phyloP scores from a whole-genome alignment of 129 eudicot genomes.

The Escallonia rubra region DNA sequence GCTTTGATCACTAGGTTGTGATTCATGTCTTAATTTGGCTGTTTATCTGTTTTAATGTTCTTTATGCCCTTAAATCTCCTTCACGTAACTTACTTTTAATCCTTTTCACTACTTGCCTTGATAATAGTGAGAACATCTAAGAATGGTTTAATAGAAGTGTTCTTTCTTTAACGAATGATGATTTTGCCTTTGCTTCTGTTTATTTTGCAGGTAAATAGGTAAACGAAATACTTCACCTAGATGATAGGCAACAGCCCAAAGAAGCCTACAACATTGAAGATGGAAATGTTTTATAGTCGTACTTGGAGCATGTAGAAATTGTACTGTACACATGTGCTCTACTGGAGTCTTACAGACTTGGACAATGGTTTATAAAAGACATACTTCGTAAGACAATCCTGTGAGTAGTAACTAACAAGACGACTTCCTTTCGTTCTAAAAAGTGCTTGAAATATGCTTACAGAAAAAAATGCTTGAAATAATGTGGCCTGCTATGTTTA shows the following conservation, averaged over 20 bases:
- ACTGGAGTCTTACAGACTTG: too few relatives aligned
- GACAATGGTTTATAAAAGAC: too few relatives aligned
- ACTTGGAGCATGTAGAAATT: not conserved
- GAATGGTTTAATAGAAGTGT: not conserved
- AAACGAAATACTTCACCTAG: not conserved
- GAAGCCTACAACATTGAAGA: not conserved
- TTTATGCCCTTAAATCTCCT: not conserved
- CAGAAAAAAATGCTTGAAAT: too few relatives aligned
- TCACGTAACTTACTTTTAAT: not conserved
- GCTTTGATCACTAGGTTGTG: too few relatives aligned
- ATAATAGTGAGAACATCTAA: not conserved
- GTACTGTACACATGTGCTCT: not conserved
- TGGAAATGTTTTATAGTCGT: not conserved
- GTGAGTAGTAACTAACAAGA: not conserved
- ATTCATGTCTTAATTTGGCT: too few relatives aligned
- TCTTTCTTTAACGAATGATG: not conserved
- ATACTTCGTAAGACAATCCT: not conserved
- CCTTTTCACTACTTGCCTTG: too few relatives aligned
- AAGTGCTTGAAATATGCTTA: too few relatives aligned
- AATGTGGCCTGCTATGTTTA: too few relatives aligned
- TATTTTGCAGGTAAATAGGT: conserved; percentile 6
- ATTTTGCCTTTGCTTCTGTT: not conserved
- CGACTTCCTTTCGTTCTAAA: too few relatives aligned
- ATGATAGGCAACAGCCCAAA: not conserved
- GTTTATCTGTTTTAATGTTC: not conserved